Percentiles rank a stretch among this genome's conserved stretches.
These are phyloP conservation scores for Babesia caballi DNA, from an alignment of 169 alveolate species.

Conservation along the genomic window DNA sequence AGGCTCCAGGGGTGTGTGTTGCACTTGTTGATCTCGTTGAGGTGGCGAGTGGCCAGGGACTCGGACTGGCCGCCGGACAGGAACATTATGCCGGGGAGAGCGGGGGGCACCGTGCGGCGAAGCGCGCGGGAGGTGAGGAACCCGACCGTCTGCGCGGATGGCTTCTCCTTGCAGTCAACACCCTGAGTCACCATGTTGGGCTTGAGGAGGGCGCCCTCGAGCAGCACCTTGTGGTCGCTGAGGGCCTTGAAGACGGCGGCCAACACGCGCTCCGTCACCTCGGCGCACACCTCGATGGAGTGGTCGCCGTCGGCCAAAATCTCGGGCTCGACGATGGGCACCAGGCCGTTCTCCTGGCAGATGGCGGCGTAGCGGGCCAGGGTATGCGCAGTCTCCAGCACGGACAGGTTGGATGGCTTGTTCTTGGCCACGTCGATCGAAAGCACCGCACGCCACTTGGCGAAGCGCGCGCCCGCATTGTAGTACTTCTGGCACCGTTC, in stretches of 20 bases:
- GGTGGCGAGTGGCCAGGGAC: conserved; percentile 94
- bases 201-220: conserved; percentile 96
- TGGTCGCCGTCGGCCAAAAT: conserved; percentile 96
- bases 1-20: conserved; percentile 91
- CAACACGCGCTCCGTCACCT: conserved; percentile 92
- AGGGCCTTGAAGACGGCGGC: conserved; percentile 93
- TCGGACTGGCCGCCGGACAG: conserved; percentile 99
- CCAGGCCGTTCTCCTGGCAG: conserved; percentile 96
- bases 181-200: conserved; percentile 99
- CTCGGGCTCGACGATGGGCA: conserved; percentile 99
- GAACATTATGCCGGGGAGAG: conserved; percentile 95
- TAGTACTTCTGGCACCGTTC: conserved; percentile 94
- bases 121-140: conserved; percentile 91
- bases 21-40: conserved; percentile 93
- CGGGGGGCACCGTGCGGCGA: conserved; percentile 94
- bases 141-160: conserved; percentile 87
- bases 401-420: conserved; percentile 90
- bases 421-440: conserved; percentile 86
- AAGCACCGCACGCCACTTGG: conserved; percentile 99
- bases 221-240: conserved; percentile 89
- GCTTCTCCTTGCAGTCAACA: conserved; percentile 84
- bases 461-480: conserved; percentile 97
- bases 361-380: conserved; percentile 98
- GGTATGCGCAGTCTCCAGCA: conserved; percentile 93
- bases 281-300: conserved; percentile 92